Conservation (phyloP, 2,329 filamentous ascomycete genomes). For the Fusarium albidum region DNA sequence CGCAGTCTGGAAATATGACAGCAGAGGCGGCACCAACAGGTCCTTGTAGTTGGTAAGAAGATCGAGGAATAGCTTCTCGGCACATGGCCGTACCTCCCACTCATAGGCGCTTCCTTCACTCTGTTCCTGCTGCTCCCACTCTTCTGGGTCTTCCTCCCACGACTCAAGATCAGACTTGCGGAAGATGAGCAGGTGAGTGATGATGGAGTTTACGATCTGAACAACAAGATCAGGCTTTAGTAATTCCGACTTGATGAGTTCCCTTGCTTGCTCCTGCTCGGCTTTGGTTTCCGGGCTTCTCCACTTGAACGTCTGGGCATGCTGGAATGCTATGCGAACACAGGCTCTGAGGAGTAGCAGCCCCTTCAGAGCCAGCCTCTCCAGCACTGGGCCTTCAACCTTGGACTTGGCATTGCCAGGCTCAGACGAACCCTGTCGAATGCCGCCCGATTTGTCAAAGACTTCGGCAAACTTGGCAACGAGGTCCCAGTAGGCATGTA, state of each 20-base stretch:
- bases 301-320: constrained; percentile 84
- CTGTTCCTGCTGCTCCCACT: constrained; percentile 93
- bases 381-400: constrained; percentile 70
- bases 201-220: constrained; percentile 83
- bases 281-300: constrained; percentile 76
- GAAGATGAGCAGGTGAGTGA: constrained; percentile 90
- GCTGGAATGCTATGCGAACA: constrained; percentile 84
- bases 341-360: constrained; percentile 84
- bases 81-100: constrained; percentile 89
- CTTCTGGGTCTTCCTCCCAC: constrained; percentile 94
- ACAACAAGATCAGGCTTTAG: constrained; percentile 80
- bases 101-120: constrained; percentile 87
- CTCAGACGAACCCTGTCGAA: constrained; percentile 54
- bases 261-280: constrained; percentile 75
- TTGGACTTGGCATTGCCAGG: constrained; percentile 56
- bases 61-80: constrained; percentile 93
- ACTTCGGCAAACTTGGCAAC: constrained; percentile 79
- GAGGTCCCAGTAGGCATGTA: constrained; percentile 85
- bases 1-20: constrained; percentile 83
- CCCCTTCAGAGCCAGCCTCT: constrained; percentile 84
- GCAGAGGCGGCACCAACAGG: constrained; percentile 78
- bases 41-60: constrained; percentile 89
- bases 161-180: constrained; percentile 83
- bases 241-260: constrained; percentile 75
- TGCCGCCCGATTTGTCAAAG: constrained; percentile 69